A percentile compares a stretch with the other conserved stretches of the same genome.
Conservation (phyloP, 257 asterid genomes). For the Thymus quinquecostatus region DNA sequence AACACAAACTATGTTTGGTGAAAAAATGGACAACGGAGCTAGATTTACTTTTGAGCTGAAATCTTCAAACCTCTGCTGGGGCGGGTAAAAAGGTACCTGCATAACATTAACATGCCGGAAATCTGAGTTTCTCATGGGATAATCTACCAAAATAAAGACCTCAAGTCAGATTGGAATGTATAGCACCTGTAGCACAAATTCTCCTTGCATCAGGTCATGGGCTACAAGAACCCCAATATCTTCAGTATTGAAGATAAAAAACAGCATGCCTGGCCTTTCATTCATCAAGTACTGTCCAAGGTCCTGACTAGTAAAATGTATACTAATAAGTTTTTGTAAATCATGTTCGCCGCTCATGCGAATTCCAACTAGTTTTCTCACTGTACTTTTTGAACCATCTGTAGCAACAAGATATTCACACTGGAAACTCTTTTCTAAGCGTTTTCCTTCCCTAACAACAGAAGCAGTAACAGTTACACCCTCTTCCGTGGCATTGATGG, state of each 20-base stretch:
- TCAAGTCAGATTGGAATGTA: constrained; percentile 3
- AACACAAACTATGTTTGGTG: constrained; percentile 16
- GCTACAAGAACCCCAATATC: constrained; percentile 96
- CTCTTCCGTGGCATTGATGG: constrained; percentile 47
- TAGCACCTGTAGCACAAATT: constrained; percentile 89
- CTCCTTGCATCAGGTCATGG: constrained; percentile 90
- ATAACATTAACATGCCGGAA: constrained; percentile 26
- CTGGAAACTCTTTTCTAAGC: constrained; percentile 41
- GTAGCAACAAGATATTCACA: constrained; percentile 82
- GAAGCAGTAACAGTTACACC: constrained; percentile 61
- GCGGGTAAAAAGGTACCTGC: constrained; percentile 95
- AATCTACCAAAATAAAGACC: constrained; percentile 7
- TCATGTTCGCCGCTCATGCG: constrained; percentile 77
- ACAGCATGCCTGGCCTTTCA: constrained; percentile 95
- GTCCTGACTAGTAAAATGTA: constrained; percentile 78
- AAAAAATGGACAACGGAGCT: constrained; percentile 10
- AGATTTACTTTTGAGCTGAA: constrained; percentile 62
- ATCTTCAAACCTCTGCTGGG: constrained; percentile 86
- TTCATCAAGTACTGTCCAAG: constrained; percentile 80
- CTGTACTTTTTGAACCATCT: constrained; percentile 90
- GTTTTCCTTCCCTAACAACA: constrained; percentile 53
- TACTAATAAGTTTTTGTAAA: constrained; percentile 85
- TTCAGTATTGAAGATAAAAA: constrained; percentile 78
- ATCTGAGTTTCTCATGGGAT: constrained; percentile 8
- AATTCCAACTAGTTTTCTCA: constrained; percentile 72